Base-by-base conservation (phyloP, 805 yeast genomes). In the Kazachstania kunashirensis region DNA sequence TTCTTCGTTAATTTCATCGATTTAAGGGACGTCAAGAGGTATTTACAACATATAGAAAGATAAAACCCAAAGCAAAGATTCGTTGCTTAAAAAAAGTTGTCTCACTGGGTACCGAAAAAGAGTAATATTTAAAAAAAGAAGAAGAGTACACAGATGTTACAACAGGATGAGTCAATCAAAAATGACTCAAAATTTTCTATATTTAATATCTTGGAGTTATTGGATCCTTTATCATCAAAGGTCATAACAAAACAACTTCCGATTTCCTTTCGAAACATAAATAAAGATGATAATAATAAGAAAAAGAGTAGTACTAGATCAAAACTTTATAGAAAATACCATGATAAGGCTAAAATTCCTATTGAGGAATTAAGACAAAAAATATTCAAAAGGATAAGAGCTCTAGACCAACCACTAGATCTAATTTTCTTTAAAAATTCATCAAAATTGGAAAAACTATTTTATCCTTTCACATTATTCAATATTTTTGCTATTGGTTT, bases 391-490 rank as follows among this genome's bases (percentile, higher is more conserved):
- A 43, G 53, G 25, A 42, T 55, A 10, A 55, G 49, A 38, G 38
- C 48, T 8, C 35, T 54, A 9, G 61, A 56, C 37, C 35, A 36
- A 24, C 52, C 58, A 4, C 37, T 56, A 21, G 49, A 54, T 32
- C 34, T 50, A 6, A 39, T 71, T 48, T 55, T 57, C 38, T 53
- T 57, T 34, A 51, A 52, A 18, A 46, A 62, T 29, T 68, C 71
- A 20, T 68, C 77, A 1, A 67, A 59, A 20, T 68, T 81, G 6
- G 96, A 89, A 52, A 89, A 89, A 55, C 47, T 77, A 17, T 85
- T 85, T 53, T 92, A 85, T 55, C 77, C 95, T 0, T 57, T 75
- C 29, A 77, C 94, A 0, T 65, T 85, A 27, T 72, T 76, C 39
- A 60, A 73, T 36, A 72, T 89, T 6, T 83, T 89, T 29, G 54